These are phyloP conservation scores for Pythium sukuiense DNA, from an alignment of 352 stramenopile genomes.

Conservation along the genomic window DNA sequence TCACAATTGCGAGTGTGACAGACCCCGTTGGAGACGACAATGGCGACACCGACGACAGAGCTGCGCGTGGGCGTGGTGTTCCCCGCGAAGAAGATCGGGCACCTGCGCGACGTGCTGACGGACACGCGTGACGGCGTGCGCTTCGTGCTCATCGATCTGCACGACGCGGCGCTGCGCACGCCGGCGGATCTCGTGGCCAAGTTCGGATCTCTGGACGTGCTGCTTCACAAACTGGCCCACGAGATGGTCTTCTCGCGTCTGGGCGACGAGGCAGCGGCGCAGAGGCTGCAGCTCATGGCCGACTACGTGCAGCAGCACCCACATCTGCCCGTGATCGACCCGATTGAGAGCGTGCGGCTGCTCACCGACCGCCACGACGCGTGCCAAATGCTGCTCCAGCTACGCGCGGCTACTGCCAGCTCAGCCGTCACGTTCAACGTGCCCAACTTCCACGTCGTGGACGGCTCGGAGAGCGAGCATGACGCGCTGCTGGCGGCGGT, in stretches of 20 bases:
- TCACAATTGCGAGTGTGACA: not conserved
- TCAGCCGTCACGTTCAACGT: conserved; percentile 40
- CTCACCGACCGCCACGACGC: conserved; percentile 68
- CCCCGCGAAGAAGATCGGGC: conserved; percentile 80
- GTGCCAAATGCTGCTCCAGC: conserved; percentile 47
- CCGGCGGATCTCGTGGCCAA: conserved; percentile 36
- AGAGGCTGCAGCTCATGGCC: conserved; percentile 55
- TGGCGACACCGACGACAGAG: conserved; percentile 4
- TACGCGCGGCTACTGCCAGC: conserved; percentile 18
- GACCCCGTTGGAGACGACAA: not conserved
- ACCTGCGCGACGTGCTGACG: conserved; percentile 63
- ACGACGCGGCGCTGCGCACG: conserved; percentile 34
- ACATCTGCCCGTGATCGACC: conserved; percentile 60
- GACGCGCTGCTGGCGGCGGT: conserved; percentile 38
- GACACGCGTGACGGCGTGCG: conserved; percentile 44
- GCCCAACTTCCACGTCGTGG: conserved; percentile 50
- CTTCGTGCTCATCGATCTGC: conserved; percentile 79
- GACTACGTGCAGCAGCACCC: conserved; percentile 45
- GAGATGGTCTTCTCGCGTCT: conserved; percentile 78
- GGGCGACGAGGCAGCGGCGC: conserved; percentile 42
- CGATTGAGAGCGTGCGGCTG: conserved; percentile 61
- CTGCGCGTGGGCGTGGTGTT: conserved; percentile 79
- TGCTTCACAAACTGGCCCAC: conserved; percentile 83
- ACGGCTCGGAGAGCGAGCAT: conserved; percentile 33
- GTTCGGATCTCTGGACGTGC: conserved; percentile 54